A percentile compares a stretch with the other conserved stretches of the same genome.
These are phyloP conservation scores for Euphorbia tirucalli DNA, from an alignment of 345 rosid species.

Conservation along the genomic window DNA sequence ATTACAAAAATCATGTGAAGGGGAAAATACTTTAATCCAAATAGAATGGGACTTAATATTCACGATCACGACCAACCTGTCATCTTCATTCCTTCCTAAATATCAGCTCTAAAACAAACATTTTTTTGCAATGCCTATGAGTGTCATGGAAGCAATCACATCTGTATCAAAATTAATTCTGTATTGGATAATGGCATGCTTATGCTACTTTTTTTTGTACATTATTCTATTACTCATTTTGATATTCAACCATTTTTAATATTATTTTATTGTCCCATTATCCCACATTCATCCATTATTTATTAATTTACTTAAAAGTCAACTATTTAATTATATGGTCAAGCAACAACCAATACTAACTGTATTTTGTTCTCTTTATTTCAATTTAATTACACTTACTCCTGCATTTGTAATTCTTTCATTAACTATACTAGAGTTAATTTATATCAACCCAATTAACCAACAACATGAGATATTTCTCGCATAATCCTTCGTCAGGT, in stretches of 20 bases:
- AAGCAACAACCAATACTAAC: too few relatives aligned
- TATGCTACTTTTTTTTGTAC: neutral
- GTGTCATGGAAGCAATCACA: slow-evolving; percentile 34
- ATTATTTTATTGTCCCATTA: neutral
- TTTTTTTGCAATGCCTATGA: too few relatives aligned
- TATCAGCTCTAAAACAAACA: neutral
- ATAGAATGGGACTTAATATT: neutral
- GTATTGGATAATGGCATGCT: slow-evolving; percentile 6
- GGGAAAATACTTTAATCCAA: neutral
- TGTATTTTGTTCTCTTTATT: too few relatives aligned
- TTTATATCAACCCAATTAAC: too few relatives aligned
- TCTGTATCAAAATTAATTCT: too few relatives aligned
- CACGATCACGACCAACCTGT: neutral
- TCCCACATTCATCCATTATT: neutral
- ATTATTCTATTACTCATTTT: neutral
- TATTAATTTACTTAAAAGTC: neutral
- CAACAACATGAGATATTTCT: too few relatives aligned
- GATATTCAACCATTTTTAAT: neutral
- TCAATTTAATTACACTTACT: too few relatives aligned
- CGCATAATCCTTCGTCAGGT: too few relatives aligned
- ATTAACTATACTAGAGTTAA: too few relatives aligned
- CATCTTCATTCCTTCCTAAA: neutral
- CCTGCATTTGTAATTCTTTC: too few relatives aligned
- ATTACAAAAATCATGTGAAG: slow-evolving; percentile 3
- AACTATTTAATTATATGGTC: slow-evolving; percentile 5